These are phyloP conservation scores for Fusarium newnesense DNA, from an alignment of 2,329 filamentous ascomycete genomes.

Conservation along the genomic window DNA sequence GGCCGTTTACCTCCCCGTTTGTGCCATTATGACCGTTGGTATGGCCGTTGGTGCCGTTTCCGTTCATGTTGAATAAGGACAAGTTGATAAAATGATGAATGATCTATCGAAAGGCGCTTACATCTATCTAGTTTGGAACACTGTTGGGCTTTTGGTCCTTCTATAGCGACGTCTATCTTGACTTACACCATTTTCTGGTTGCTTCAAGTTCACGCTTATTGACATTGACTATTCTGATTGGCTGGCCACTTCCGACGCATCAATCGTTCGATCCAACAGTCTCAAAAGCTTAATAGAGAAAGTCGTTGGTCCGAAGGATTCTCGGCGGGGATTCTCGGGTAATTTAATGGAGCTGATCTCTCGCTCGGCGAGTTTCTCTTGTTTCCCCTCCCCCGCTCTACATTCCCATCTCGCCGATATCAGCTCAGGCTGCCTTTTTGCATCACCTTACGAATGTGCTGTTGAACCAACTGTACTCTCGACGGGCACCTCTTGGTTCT, in stretches of 20 bases:
- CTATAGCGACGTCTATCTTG: not conserved
- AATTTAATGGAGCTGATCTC: not conserved
- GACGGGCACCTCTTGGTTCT: not conserved
- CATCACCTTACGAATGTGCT: too few relatives aligned
- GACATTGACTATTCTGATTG: not conserved
- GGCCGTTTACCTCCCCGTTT: not conserved
- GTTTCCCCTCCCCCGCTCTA: not conserved
- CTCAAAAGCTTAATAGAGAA: not conserved
- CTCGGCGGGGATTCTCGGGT: not conserved
- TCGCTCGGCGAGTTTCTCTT: not conserved
- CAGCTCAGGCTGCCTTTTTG: not conserved
- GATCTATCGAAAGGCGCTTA: too few relatives aligned
- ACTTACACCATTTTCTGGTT: not conserved
- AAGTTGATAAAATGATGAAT: not conserved
- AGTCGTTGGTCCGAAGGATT: not conserved
- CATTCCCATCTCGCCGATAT: not conserved
- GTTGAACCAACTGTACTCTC: too few relatives aligned
- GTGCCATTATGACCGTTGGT: not conserved
- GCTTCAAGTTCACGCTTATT: not conserved
- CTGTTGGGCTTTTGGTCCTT: not conserved
- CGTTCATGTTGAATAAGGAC: slow-evolving; percentile 8
- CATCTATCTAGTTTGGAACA: not conserved
- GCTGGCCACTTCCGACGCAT: not conserved
- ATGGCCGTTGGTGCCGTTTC: not conserved
- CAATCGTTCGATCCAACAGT: not conserved